Evolutionary conservation across 2,329 filamentous ascomycete genomes (phyloP).

Genomic region (Dactylellina sp.): DNA sequence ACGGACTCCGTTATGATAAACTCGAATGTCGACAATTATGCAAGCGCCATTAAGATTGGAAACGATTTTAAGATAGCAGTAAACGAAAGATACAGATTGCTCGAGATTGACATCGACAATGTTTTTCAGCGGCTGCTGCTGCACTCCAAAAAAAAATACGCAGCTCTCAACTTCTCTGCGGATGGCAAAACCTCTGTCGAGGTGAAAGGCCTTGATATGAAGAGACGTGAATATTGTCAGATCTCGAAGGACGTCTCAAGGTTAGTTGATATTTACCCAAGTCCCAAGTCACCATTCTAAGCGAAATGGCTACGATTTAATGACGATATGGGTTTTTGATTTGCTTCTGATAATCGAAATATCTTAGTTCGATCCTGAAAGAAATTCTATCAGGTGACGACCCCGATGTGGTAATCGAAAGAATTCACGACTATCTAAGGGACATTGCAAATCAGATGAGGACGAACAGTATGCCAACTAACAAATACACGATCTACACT

Average conservation of each 20-base stretch:
- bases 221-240: slow-evolving; percentile 93
- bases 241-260: slow-evolving; percentile 93
- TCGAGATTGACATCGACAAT: slow-evolving; percentile 99
- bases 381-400: slow-evolving; percentile 96
- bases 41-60: slow-evolving; percentile 89
- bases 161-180: slow-evolving; percentile 92
- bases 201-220: slow-evolving; percentile 98
- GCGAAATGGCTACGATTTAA: no score
- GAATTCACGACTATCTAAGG: slow-evolving; percentile 92
- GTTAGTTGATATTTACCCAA: slow-evolving; percentile 63
- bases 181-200: slow-evolving; percentile 96
- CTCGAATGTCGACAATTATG: slow-evolving; percentile 92
- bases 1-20: slow-evolving; percentile 99
- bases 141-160: slow-evolving; percentile 99
- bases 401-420: slow-evolving; percentile 84
- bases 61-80: slow-evolving; percentile 94
- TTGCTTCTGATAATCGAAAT: background rate
- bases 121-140: slow-evolving; percentile 92
- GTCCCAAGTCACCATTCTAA: no score
- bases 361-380: slow-evolving; percentile 77
- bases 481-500: slow-evolving; percentile 97
- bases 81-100: slow-evolving; percentile 89
- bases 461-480: slow-evolving; percentile 76
- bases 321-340: background rate
- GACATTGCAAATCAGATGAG: slow-evolving; percentile 89